Base-by-base conservation (phyloP, 169 alveolate genomes). In the Cryptosporidium xiaoi region DNA sequence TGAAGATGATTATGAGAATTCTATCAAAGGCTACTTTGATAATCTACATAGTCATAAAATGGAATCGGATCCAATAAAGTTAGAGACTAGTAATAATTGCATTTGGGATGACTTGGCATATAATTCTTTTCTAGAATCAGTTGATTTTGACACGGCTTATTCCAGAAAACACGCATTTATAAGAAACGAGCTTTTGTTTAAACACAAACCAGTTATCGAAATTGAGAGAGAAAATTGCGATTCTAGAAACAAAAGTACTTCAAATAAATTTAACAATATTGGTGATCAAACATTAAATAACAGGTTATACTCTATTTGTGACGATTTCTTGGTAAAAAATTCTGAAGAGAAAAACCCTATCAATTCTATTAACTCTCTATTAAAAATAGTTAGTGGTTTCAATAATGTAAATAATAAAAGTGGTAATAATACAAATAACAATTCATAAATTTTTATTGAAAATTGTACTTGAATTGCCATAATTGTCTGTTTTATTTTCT, bases 51-150 rank as follows among this genome's bases (percentile, higher is more conserved):
- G 2, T 50, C 29, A n/a, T 12, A 13, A 18, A 10, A 50, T 5
- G 18, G 36, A 66, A 10, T 66, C 15, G 1, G 48, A 48, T 15
- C 20, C 1, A 48, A 69, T 69, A 20, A 24, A 24, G 6, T 34
- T 69, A 15, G 71, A 44, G 64, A 24, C 77, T 12, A 62, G 71
- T 15, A 62, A 77, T 77, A 77, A 60, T 34, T 60, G 48, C 15
- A 77, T 77, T 13, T 77, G 87, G 87, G 40, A 77, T 77, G 87
- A 77, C 40, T n/a, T 77, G 15, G 40, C 33, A 1, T 77, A 60
- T 36, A 77, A 60, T 36, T 64, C 58, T 27, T 36, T 29, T 27
- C 34, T 62, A 33, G 64, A 77, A 24, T 48, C 58, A 18, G 20
- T 58, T 36, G 71, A 46, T 48, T 77, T 77, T 60, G 77, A 77